Evolutionary conservation across 345 rosid species (phyloP), one percentile per base, ranked within the genome.

Genomic region (Erysimum cheiranthoides): DNA sequence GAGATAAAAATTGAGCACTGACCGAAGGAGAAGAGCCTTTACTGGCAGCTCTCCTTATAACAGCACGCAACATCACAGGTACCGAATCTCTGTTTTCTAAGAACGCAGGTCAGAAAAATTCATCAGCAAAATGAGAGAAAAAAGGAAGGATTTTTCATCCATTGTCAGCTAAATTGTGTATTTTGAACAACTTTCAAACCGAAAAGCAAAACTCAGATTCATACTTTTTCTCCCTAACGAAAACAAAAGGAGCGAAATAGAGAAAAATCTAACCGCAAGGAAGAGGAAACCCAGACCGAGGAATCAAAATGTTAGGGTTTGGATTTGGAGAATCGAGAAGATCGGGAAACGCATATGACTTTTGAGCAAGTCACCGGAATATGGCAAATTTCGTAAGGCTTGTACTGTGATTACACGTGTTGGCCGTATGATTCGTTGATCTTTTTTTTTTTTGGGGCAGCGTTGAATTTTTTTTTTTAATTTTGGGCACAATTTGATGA

Each of bases 301-400:
- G n/a, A 52, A 67, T 40, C 50, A 40, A 40, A 13, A 61, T 2
- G 51, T 61, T 40, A 25, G 11, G 51, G 50, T 25, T 25, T 25
- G 21, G 36, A 61, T 1, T 25, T 40, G 18, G 21, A 61, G 21
- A 40, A 13, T 25, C 34, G 21, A 61, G 67, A 42, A 61, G 66
- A 61, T 40, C 66, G 66, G 66, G 8, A 32, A 40, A 61, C 51
- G 35, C 51, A 40, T 40, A 61, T 40, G 67, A 25, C 11, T 61
- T 61, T 61, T 40, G 67, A 61, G 67, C 51, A 40, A 61, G 51
- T 40, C 66, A 61, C 66, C 66, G 50, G 50, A 61, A 61, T 25
- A 61, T 61, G 67, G 67, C 35, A 59, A 61, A 61, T 13, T 14
- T 61, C 67, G 8, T 8, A 45, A 7, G 13, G 2, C 32, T 21